Conservation (phyloP, 2,329 filamentous ascomycete genomes). For the Trichoderma sp. region DNA sequence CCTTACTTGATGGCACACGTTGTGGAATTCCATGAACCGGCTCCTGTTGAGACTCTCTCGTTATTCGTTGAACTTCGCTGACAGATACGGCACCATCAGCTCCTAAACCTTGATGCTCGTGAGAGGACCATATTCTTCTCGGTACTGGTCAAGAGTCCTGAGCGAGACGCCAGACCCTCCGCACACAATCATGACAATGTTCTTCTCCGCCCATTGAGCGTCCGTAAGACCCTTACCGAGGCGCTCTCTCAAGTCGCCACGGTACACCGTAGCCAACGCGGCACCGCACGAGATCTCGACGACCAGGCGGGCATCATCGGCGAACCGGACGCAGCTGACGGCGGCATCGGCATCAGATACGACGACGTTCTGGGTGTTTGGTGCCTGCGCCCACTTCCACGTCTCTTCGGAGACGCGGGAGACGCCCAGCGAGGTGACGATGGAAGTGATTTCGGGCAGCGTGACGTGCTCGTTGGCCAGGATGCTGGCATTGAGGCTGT, state of each 20-base stretch:
- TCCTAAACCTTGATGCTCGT: constrained; percentile 33
- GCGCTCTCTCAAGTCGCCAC: constrained; percentile 57
- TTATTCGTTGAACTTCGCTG: background rate
- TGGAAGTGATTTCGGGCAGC: constrained; percentile 67
- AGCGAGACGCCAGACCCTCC: constrained; percentile 69
- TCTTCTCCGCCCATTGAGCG: constrained; percentile 61
- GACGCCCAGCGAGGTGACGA: constrained; percentile 73
- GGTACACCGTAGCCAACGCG: constrained; percentile 66
- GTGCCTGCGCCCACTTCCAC: constrained; percentile 58
- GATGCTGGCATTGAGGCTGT: constrained; percentile 64
- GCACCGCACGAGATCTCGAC: constrained; percentile 87
- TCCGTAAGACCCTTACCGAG: constrained; percentile 52
- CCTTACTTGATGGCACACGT: too few relatives aligned
- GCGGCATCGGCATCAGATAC: constrained; percentile 65
- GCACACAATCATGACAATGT: constrained; percentile 81
- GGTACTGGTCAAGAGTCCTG: constrained; percentile 58
- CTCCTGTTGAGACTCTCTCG: background rate
- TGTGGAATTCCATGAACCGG: too few relatives aligned
- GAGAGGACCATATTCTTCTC: constrained; percentile 40
- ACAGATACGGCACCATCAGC: background rate
- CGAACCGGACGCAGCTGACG: constrained; percentile 69
- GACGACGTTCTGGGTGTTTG: constrained; percentile 37
- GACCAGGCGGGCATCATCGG: constrained; percentile 76
- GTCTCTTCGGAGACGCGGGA: constrained; percentile 64
- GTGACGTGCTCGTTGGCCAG: constrained; percentile 55